A percentile compares a stretch with the other conserved stretches of the same genome.
These are phyloP conservation scores for Prunus mongolica DNA, from an alignment of 306 rosid species.

Conservation along the genomic window DNA sequence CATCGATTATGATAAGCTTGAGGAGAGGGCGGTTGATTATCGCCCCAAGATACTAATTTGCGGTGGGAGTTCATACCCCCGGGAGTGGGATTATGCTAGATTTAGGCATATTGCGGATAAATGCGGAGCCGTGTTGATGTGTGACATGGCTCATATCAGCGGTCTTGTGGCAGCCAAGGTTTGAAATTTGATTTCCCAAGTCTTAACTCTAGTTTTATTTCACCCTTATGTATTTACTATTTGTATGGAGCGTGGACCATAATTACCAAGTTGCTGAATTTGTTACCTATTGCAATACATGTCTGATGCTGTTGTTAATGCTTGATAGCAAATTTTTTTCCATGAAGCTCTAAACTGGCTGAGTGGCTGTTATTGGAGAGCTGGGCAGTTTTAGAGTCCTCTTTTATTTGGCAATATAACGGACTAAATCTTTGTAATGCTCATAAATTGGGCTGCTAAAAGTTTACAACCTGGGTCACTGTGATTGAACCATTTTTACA, in stretches of 20 bases:
- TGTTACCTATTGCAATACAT: background rate
- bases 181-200: background rate
- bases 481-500: background rate
- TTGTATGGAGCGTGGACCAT: background rate
- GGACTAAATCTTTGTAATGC: background rate
- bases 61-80: constrained; percentile 84
- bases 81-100: constrained; percentile 79
- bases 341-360: background rate
- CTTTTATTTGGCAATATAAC: background rate
- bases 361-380: background rate
- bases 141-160: constrained; percentile 91
- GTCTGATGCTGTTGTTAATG: background rate
- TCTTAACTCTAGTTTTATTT: background rate
- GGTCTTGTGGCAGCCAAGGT: constrained; percentile 92
- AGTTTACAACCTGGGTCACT: background rate
- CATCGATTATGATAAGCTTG: constrained; percentile 75
- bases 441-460: background rate
- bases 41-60: constrained; percentile 83
- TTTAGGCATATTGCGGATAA: constrained; percentile 72
- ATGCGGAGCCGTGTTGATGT: constrained; percentile 79
- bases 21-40: constrained; percentile 74
- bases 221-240: background rate
- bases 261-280: background rate
- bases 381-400: background rate
- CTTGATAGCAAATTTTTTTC: background rate